A percentile compares a stretch with the other conserved stretches of the same genome.
These are phyloP conservation scores for Monosporascus sp. DNA, from an alignment of 2,329 filamentous ascomycete genomes.

Conservation along the genomic window DNA sequence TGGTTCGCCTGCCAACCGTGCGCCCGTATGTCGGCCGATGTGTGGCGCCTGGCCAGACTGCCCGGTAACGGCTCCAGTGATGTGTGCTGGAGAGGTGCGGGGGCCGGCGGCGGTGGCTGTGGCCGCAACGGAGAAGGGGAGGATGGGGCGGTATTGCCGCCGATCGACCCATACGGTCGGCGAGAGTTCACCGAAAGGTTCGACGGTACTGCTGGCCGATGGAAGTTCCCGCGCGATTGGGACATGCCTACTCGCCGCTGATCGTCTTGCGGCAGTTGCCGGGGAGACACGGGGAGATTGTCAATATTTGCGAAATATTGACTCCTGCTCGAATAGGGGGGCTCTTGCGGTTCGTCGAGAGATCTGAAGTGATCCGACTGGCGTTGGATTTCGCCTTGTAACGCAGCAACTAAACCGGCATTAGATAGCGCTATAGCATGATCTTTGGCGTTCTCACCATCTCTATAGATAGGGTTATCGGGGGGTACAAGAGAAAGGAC, in stretches of 20 bases:
- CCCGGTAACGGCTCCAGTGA: slow-evolving; percentile 58
- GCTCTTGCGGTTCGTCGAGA: slow-evolving; percentile 63
- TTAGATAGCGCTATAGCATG: slow-evolving; percentile 20
- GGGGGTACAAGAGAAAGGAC: slow-evolving; percentile 68
- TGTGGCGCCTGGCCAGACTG: slow-evolving; percentile 78
- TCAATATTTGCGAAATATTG: slow-evolving; percentile 64
- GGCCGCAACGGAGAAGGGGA: slow-evolving; percentile 71
- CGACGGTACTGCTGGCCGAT: slow-evolving; percentile 75
- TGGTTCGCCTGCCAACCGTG: slow-evolving; percentile 67
- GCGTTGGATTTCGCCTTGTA: slow-evolving; percentile 57
- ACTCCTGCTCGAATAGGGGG: slow-evolving; percentile 57
- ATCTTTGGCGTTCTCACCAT: slow-evolving; percentile 55
- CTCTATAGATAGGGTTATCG: slow-evolving; percentile 73
- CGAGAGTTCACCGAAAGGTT: slow-evolving; percentile 71
- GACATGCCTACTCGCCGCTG: slow-evolving; percentile 65
- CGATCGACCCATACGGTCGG: slow-evolving; percentile 82
- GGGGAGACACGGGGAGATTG: slow-evolving; percentile 77
- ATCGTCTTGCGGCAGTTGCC: slow-evolving; percentile 82
- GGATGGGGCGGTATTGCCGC: slow-evolving; percentile 59
- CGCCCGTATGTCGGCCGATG: slow-evolving; percentile 89
- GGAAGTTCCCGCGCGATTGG: slow-evolving; percentile 56
- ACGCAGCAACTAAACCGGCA: slow-evolving; percentile 39
- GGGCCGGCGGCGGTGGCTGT: slow-evolving; percentile 58
- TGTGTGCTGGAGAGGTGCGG: slow-evolving; percentile 56
- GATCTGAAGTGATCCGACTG: slow-evolving; percentile 53